Evolutionary conservation across 768 basidiomycete species (phyloP), one percentile per base, ranked within the genome.

Genomic region (Tulasnella calospora): DNA sequence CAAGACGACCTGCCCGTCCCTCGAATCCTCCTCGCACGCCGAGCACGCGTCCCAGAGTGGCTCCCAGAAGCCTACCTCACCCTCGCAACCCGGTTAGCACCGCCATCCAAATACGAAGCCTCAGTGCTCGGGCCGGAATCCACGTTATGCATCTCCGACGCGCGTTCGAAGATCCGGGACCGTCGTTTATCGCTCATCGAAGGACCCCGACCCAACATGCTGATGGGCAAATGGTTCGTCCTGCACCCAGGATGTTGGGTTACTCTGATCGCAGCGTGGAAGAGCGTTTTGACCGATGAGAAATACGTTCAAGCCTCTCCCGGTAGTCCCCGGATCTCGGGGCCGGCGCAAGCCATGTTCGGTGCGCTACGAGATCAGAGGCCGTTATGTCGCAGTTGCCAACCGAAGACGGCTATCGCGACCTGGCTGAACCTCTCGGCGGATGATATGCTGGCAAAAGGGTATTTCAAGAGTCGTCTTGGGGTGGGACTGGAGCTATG

Each of bases 41-140:
- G 51, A 23, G 40, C 73, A 19, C 38, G 46, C 36, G 73, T 74
- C 13, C 40, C 73, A 23, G 73, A 74, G 30, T 74, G 73, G 73
- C 46, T 74, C 23, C 38, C 51, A 36, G 51, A 74, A n/a, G 36
- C 73, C 33, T 55, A 74, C 23, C n/a, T 74, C 40, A 44, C 38
- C 51, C 73, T 74, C 33, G 23, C 44, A 17, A 41, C 44, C 73
- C 73, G 73, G 8, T 6, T 74, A 8, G 30, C 41, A 74, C 51
- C 41, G 7, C 41, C 30, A 9, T 41, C 41, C 46, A 51, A 46
- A 35, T 35, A 74, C 35, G 73, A 74, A 55, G 40, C 41, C 4
- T 23, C 21, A 51, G 33, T 74, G 21, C 73, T 74, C 10, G 73
- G 73, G 2, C 30, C 51, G 3, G 21, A 23, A 35, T 46, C 73